Conservation (phyloP, 2,329 filamentous ascomycete species). For the Passalora sequoiae region DNA sequence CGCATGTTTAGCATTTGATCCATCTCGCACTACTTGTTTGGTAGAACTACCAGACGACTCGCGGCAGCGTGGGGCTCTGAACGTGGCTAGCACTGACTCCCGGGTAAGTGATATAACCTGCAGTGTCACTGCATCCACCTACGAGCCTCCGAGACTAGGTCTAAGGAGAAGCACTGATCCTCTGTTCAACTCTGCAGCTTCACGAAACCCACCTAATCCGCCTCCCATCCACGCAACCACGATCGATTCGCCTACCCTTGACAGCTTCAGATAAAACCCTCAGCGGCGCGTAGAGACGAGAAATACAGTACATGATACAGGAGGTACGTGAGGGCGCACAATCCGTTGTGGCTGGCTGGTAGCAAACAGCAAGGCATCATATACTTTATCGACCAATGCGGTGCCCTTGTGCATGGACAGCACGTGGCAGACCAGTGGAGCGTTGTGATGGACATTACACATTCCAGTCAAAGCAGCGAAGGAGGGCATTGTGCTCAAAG, state of each 20-base stretch:
- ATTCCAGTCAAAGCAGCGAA: constrained; percentile 9
- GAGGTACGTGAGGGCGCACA: constrained; percentile 1
- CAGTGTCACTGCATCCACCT: background rate
- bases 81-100: background rate
- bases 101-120: background rate
- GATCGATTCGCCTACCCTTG: background rate
- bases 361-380: constrained; percentile 8
- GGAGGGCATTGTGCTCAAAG: constrained; percentile 10
- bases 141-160: background rate
- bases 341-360: background rate
- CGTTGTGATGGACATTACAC: constrained; percentile 6
- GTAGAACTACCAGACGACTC: background rate
- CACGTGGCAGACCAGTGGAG: constrained; percentile 16
- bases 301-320: background rate
- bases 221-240: background rate
- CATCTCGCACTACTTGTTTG: too few relatives aligned
- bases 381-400: constrained; percentile 10
- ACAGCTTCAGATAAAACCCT: background rate
- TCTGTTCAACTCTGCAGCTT: background rate
- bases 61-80: background rate
- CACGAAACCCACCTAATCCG: background rate
- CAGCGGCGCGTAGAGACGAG: background rate
- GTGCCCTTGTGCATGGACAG: constrained; percentile 13
- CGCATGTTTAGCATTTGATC: too few relatives aligned
- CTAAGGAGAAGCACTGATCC: background rate